phyloP scores from a whole-genome alignment of 805 yeast species.

The Cyberlindnera amylophila region DNA sequence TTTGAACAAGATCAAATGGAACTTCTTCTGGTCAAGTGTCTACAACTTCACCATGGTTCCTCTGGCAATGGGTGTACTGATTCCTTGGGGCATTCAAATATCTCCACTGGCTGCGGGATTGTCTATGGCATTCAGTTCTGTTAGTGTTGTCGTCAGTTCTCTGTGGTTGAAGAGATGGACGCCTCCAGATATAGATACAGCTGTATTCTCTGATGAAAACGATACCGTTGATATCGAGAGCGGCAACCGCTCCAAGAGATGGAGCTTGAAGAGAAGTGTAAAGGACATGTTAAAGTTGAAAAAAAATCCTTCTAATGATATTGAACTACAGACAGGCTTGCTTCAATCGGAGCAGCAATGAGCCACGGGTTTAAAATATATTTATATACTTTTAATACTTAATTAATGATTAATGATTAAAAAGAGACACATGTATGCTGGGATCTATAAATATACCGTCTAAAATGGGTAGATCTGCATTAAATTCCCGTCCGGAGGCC shows the following conservation, averaged over 20 bases:
- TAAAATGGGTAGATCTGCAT: too few species aligned
- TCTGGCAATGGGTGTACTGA: conserved; percentile 87
- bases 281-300: conserved; percentile 1
- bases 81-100: conserved; percentile 70
- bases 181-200: conserved; percentile 25
- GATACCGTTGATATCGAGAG: conserved; percentile 15
- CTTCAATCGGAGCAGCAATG: not conserved
- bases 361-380: not conserved
- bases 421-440: too few species aligned
- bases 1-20: conserved; percentile 68
- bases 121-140: conserved; percentile 91
- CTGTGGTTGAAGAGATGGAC: conserved; percentile 67
- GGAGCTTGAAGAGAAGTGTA: conserved; percentile 15
- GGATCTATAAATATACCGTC: too few species aligned
- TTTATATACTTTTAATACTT: not conserved
- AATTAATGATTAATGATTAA: not conserved
- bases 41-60: conserved; percentile 87
- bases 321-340: conserved; percentile 22
- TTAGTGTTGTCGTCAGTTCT: conserved; percentile 82
- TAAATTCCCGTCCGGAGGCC: too few species aligned
- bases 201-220: conserved; percentile 2
- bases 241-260: conserved; percentile 4
- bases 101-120: conserved; percentile 89
- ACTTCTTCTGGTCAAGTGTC: conserved; percentile 82
- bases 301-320: conserved; percentile 9